Percentiles rank a stretch among this genome's conserved stretches.
phyloP scores from a whole-genome alignment of 73 alveolate genomes.

The Tetrahymena elliotti region DNA sequence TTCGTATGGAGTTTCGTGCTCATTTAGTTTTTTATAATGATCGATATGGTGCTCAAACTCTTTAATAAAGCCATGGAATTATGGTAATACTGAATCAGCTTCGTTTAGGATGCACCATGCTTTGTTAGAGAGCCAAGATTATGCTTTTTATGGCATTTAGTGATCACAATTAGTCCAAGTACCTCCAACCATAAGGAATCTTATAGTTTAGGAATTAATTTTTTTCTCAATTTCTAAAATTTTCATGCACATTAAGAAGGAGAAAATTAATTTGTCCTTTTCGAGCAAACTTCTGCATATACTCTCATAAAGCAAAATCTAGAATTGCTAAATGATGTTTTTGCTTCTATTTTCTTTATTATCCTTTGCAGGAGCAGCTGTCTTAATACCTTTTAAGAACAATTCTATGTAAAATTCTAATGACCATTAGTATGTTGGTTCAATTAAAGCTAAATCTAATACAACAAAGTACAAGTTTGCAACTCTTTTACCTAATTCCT shows the following conservation, averaged over 20 bases:
- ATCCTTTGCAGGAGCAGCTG: constrained; percentile 40
- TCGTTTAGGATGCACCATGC: constrained; percentile 88
- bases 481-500: constrained; percentile 71
- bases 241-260: constrained; percentile 79
- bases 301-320: constrained; percentile 52
- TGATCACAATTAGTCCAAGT: constrained; percentile 72
- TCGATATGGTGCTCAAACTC: constrained; percentile 69
- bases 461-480: constrained; percentile 74
- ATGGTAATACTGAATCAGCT: constrained; percentile 64
- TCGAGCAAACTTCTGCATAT: constrained; percentile 91
- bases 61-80: constrained; percentile 75
- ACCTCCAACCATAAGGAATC: constrained; percentile 95
- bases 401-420: constrained; percentile 51
- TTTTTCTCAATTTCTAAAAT: constrained; percentile 65
- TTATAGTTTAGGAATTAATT: constrained; percentile 48
- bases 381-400: constrained; percentile 53
- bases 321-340: constrained; percentile 65
- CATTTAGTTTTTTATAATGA: constrained; percentile 85
- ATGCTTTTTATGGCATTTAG: constrained; percentile 75
- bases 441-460: constrained; percentile 62
- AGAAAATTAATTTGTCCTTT: constrained; percentile 83
- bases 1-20: constrained; percentile 71
- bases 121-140: constrained; percentile 82
- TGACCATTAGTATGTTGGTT: constrained; percentile 79
- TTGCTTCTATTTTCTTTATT: constrained; percentile 53